Conservation (phyloP, 2,329 filamentous ascomycete species). For the Beauveria sp. region DNA sequence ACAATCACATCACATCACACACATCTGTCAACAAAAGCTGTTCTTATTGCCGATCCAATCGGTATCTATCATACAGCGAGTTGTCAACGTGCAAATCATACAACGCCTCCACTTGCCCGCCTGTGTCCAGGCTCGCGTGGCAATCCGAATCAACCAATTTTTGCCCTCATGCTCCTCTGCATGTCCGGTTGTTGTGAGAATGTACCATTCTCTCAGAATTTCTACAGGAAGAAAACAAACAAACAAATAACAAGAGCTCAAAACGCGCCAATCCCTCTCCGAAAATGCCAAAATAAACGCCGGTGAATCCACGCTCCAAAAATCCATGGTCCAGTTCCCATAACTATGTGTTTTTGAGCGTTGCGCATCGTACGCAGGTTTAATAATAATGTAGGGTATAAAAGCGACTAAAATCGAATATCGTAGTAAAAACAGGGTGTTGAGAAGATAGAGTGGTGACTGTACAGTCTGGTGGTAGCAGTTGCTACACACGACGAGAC, state of each 20-base stretch:
- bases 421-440: slow-evolving; percentile 21
- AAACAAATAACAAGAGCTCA: not conserved
- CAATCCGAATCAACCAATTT: slow-evolving; percentile 9
- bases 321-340: slow-evolving; percentile 12
- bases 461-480: slow-evolving; percentile 2
- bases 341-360: slow-evolving; percentile 11
- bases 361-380: slow-evolving; percentile 13
- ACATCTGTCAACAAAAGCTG: slow-evolving; percentile 7
- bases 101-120: slow-evolving; percentile 7
- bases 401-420: slow-evolving; percentile 23
- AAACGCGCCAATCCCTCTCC: slow-evolving; percentile 7
- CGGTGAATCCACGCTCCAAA: slow-evolving; percentile 11
- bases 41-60: slow-evolving; percentile 7
- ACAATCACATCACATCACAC: not conserved
- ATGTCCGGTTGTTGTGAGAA: slow-evolving; percentile 4
- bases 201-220: slow-evolving; percentile 5
- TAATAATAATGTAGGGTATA: slow-evolving; percentile 11
- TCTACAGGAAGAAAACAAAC: slow-evolving; percentile 2
- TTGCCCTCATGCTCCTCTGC: not conserved
- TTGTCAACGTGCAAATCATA: slow-evolving; percentile 7
- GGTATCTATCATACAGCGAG: slow-evolving; percentile 10
- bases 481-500: slow-evolving; percentile 20
- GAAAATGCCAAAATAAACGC: slow-evolving; percentile 13
- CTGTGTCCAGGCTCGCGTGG: slow-evolving; percentile 6
- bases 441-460: slow-evolving; percentile 12